phyloP scores from a whole-genome alignment of 176 grass and related monocot genomes.

The Elaeis guineensis region DNA sequence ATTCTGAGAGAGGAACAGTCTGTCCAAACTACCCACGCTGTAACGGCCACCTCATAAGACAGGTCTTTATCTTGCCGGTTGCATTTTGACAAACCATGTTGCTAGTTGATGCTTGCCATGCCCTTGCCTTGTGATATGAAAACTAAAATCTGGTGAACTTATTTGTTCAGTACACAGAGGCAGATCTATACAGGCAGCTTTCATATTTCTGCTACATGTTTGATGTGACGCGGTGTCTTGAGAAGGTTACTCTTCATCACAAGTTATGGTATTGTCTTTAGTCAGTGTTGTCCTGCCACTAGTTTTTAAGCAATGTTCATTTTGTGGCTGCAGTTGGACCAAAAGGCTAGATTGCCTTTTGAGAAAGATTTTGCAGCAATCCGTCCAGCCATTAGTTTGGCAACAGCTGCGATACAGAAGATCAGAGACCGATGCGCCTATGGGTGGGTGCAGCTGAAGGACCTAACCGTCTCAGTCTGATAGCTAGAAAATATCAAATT shows the following conservation, averaged over 20 bases:
- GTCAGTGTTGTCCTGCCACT: neutral
- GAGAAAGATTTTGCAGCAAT: slow-evolving; percentile 57
- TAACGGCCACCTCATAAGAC: slow-evolving; percentile 68
- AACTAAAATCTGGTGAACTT: neutral
- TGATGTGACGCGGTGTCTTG: slow-evolving; percentile 55
- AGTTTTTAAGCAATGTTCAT: neutral
- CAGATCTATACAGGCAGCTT: slow-evolving; percentile 78
- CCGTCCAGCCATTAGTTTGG: slow-evolving; percentile 37
- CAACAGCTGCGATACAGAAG: slow-evolving; percentile 60
- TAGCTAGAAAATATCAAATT: neutral
- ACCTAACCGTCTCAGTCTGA: slow-evolving; percentile 65
- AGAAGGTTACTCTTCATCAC: slow-evolving; percentile 52
- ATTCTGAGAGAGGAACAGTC: slow-evolving; percentile 73
- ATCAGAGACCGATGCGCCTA: slow-evolving; percentile 71
- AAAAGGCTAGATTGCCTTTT: slow-evolving; percentile 39
- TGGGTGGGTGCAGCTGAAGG: slow-evolving; percentile 69
- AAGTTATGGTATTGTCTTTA: slow-evolving; percentile 4
- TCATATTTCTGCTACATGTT: slow-evolving; percentile 87
- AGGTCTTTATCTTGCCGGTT: slow-evolving; percentile 27
- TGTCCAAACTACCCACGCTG: slow-evolving; percentile 84
- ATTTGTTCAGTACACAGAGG: slow-evolving; percentile 57
- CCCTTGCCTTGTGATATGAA: slow-evolving; percentile 11
- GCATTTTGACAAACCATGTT: no score
- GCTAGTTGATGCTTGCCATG: neutral
- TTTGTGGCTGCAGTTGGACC: slow-evolving; percentile 60